Evolutionary conservation across 768 basidiomycete genomes (phyloP), one percentile per base, ranked within the genome.

Genomic region (Mycena vitilis): DNA sequence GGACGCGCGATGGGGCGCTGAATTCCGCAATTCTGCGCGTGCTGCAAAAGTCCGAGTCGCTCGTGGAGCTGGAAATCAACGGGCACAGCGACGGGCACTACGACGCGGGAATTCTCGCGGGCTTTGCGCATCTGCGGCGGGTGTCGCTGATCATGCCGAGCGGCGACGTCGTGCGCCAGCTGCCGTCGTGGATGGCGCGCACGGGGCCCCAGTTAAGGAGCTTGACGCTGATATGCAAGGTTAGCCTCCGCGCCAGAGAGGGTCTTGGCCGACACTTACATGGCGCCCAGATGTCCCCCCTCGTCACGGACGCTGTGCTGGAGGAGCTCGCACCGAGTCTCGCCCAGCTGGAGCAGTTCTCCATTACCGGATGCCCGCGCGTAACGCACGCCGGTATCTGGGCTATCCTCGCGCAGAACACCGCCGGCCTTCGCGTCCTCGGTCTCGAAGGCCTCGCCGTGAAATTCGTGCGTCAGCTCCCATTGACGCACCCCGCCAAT

Each of bases 1-100:
- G 93, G 93, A 95, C 94, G 12, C 87, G 93, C 49, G 91, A 94
- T 70, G 91, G 93, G 5, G 89, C 94, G 5, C 78, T 95, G 23
- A 87, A 82, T 47, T 86, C 89, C 6, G 78, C 80, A 0, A 85
- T 93, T 40, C 81, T 95, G 11, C 70, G 80, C n/a, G 85, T 86
- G 20, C 78, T 95, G 7, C 77, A 77, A 7, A 53, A 74, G 13
- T 85, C 82, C 22, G 71, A 75, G 1, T 71, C 79, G 1, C 79
- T 95, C 10, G 73, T 78, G 36, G 88, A 88, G 56, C 78, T 95
- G 3, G 91, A 93, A 74, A 85, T 95, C 48, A 95, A 95, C 62
- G 93, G 93, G 1, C 84, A 88, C 60, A 82, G 83, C 71, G 82
- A 83, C 49, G 82, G 83, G 47, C 80, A 88, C 60, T 92, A 91